These are phyloP conservation scores for Casaregolazyma suthepensis DNA, from an alignment of 1,139 yeast genomes.

Conservation along the genomic window DNA sequence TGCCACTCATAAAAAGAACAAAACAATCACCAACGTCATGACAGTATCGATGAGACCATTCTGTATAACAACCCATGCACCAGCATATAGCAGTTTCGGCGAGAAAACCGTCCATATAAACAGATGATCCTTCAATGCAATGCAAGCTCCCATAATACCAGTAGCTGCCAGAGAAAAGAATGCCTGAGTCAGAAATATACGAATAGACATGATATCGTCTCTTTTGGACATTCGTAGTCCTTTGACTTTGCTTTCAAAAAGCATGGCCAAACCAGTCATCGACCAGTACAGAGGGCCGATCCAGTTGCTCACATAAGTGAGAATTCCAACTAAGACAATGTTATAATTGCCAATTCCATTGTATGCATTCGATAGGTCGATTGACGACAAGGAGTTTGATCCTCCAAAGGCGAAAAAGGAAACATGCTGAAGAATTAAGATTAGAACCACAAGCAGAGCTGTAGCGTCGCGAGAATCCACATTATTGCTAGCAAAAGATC, in stretches of 20 bases:
- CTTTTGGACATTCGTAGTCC: constrained; percentile 18
- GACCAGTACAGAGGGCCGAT: constrained; percentile 84
- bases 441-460: constrained; percentile 23
- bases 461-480: constrained; percentile 19
- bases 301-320: constrained; percentile 80
- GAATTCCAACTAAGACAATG: constrained; percentile 63
- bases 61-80: constrained; percentile 55
- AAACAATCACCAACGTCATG: constrained; percentile 9
- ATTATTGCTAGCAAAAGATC: constrained; percentile 19
- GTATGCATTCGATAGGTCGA: constrained; percentile 85
- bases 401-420: constrained; percentile 85
- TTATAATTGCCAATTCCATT: constrained; percentile 74
- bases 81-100: constrained; percentile 78
- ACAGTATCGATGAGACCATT: constrained; percentile 25
- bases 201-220: constrained; percentile 13
- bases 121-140: constrained; percentile 69
- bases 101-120: constrained; percentile 98
- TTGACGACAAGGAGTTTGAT: constrained; percentile 85
- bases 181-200: constrained; percentile 31
- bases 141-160: constrained; percentile 61
- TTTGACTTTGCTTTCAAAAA: constrained; percentile 32
- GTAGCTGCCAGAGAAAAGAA: constrained; percentile 59
- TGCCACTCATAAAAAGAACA: constrained; percentile 4
- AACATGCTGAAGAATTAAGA: constrained; percentile 54
- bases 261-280: constrained; percentile 43